These are phyloP conservation scores for Melocanna baccifera DNA, from an alignment of 176 grass and related monocot species.

Conservation along the genomic window DNA sequence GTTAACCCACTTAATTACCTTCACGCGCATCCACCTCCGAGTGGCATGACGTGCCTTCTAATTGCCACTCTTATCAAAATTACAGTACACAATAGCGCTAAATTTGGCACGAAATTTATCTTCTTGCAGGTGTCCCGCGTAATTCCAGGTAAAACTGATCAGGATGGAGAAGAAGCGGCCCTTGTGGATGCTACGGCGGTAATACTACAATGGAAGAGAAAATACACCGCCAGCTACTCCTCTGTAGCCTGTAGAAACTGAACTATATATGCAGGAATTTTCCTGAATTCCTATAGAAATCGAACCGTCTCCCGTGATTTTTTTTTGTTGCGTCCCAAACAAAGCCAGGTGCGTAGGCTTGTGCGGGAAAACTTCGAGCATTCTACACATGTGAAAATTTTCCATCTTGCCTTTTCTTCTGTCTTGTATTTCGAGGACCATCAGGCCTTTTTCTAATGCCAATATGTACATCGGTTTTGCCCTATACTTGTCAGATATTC, in stretches of 20 bases:
- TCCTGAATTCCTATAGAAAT: neutral
- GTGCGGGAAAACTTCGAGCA: neutral
- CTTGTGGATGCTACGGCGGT: neutral
- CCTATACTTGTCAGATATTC: neutral
- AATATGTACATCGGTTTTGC: constrained; percentile 1
- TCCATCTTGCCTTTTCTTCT: neutral
- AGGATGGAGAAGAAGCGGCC: neutral
- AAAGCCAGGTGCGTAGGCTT: neutral
- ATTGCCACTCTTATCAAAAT: neutral
- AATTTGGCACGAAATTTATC: neutral
- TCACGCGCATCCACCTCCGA: too few relatives aligned
- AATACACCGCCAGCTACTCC: neutral
- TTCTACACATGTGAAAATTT: neutral
- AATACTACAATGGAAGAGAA: neutral
- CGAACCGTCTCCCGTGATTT: neutral
- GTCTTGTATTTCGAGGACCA: neutral
- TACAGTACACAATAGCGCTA: neutral
- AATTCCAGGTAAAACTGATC: neutral
- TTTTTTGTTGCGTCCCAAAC: neutral
- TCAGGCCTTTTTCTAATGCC: neutral
- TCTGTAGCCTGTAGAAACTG: neutral
- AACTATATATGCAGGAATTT: too few relatives aligned
- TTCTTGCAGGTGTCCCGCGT: neutral
- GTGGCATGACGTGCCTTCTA: too few relatives aligned
- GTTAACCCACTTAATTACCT: too few relatives aligned